Evolutionary conservation across 305 asterid species (phyloP).

Genomic region (Fraxinus dipetala): DNA sequence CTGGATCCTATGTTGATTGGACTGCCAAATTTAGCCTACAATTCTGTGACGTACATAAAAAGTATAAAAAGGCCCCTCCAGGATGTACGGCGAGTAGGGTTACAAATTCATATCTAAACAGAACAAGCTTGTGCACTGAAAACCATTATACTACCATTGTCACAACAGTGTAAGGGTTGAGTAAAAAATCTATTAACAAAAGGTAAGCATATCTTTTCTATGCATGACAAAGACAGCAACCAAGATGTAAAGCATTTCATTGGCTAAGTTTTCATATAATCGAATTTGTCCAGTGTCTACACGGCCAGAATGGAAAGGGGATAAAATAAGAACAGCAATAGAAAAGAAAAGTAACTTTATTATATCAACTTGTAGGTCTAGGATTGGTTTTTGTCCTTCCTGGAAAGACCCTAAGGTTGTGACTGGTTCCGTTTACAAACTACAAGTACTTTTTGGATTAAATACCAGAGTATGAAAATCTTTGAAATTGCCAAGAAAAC

Average conservation of each 20-base stretch:
- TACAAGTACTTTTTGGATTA: not conserved
- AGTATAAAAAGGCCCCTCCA: not conserved
- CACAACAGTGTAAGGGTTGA: not conserved
- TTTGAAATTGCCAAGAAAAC: not conserved
- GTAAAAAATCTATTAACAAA: not conserved
- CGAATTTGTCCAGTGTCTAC: constrained; percentile 1
- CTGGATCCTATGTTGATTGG: not conserved
- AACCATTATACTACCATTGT: not conserved
- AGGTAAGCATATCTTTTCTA: not conserved
- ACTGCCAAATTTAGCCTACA: not conserved
- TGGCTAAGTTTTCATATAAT: not conserved
- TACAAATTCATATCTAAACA: not conserved
- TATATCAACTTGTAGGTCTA: not conserved
- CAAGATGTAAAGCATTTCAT: not conserved
- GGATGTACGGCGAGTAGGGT: not conserved
- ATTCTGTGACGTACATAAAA: not conserved
- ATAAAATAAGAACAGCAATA: not conserved
- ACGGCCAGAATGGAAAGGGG: not conserved
- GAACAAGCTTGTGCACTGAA: not conserved
- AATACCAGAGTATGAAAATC: not conserved
- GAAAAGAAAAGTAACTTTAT: not conserved
- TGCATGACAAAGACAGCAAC: not conserved
- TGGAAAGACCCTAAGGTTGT: not conserved
- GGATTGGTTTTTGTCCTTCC: not conserved
- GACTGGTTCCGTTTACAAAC: not conserved